Evolutionary conservation across 2,329 filamentous ascomycete species (phyloP).

Genomic region (Ceratocystis destructans): DNA sequence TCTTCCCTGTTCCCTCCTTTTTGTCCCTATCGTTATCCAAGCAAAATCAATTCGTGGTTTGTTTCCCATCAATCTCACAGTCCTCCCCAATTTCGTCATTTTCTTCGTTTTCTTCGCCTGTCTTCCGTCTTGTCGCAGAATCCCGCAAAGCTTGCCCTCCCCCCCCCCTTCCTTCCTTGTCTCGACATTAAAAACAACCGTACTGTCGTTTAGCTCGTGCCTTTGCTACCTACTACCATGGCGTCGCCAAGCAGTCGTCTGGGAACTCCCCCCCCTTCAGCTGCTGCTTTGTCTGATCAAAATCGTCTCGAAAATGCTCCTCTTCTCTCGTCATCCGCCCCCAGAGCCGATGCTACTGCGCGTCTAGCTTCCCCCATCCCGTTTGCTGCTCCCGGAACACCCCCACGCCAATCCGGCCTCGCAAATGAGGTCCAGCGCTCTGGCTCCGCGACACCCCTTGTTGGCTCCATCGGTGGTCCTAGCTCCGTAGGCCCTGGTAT

Average conservation of each 20-base stretch:
- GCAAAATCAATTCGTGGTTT: not conserved
- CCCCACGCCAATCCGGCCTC: slow-evolving; percentile 30
- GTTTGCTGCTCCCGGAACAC: slow-evolving; percentile 32
- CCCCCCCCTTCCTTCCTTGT: not conserved
- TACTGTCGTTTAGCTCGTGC: not conserved
- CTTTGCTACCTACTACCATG: slow-evolving; percentile 6
- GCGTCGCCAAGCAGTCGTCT: slow-evolving; percentile 10
- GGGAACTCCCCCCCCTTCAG: slow-evolving; percentile 9
- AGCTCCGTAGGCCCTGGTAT: slow-evolving; percentile 63
- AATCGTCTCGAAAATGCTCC: slow-evolving; percentile 7
- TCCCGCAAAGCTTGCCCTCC: not conserved
- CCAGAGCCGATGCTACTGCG: slow-evolving; percentile 31
- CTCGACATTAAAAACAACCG: not conserved
- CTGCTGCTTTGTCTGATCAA: not conserved
- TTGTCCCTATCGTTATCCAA: not conserved
- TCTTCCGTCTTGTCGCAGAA: not conserved
- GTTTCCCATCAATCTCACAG: not conserved
- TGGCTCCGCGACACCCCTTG: slow-evolving; percentile 31
- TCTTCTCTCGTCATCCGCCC: slow-evolving; percentile 14
- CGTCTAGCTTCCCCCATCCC: slow-evolving; percentile 43
- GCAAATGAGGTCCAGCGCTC: slow-evolving; percentile 23
- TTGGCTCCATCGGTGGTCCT: slow-evolving; percentile 42
- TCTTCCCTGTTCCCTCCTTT: slow-evolving; percentile 1
- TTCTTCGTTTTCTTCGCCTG: not conserved
- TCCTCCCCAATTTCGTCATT: not conserved